Evolutionary conservation across 2,329 filamentous ascomycete species (phyloP).

Genomic region (Pseudogymnoascus sp.): DNA sequence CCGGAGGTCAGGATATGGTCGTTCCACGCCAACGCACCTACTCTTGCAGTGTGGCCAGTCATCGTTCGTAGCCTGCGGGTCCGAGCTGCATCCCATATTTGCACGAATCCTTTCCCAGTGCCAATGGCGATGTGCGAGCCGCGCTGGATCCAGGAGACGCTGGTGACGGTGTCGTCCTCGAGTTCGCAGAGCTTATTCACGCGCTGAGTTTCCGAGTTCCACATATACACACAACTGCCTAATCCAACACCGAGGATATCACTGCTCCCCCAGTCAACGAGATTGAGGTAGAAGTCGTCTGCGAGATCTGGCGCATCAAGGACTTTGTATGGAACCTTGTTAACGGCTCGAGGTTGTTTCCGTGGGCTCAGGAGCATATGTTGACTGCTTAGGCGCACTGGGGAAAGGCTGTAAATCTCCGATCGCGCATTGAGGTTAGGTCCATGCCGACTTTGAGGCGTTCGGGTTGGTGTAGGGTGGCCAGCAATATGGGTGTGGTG

Average conservation of each 20-base stretch:
- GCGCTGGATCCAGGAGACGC: slow-evolving; percentile 96
- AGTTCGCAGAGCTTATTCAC: slow-evolving; percentile 93
- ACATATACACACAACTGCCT: slow-evolving; percentile 93
- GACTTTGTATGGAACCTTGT: slow-evolving; percentile 96
- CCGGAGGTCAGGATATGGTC: slow-evolving; percentile 95
- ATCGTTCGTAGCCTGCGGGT: slow-evolving; percentile 82
- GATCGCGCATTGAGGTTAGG: slow-evolving; percentile 83
- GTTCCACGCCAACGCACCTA: slow-evolving; percentile 95
- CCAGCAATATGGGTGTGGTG: slow-evolving; percentile 63
- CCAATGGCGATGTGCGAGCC: slow-evolving; percentile 94
- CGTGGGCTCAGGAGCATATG: slow-evolving; percentile 86
- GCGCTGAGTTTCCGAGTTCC: slow-evolving; percentile 85
- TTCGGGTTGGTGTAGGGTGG: slow-evolving; percentile 83
- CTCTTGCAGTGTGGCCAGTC: slow-evolving; percentile 89
- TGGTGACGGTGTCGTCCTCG: slow-evolving; percentile 88
- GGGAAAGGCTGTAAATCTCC: slow-evolving; percentile 91
- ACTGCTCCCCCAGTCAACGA: slow-evolving; percentile 95
- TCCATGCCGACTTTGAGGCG: slow-evolving; percentile 78
- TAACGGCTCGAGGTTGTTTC: slow-evolving; percentile 80
- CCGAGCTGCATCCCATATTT: slow-evolving; percentile 94
- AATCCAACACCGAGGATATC: slow-evolving; percentile 91
- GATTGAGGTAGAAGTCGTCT: slow-evolving; percentile 94
- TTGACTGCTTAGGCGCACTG: slow-evolving; percentile 86
- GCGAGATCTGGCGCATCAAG: slow-evolving; percentile 91
- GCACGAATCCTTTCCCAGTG: slow-evolving; percentile 86